A percentile compares a stretch with the other conserved stretches of the same genome.
phyloP scores from a whole-genome alignment of 176 grass and related monocot genomes.

The Oryza australiensis region DNA sequence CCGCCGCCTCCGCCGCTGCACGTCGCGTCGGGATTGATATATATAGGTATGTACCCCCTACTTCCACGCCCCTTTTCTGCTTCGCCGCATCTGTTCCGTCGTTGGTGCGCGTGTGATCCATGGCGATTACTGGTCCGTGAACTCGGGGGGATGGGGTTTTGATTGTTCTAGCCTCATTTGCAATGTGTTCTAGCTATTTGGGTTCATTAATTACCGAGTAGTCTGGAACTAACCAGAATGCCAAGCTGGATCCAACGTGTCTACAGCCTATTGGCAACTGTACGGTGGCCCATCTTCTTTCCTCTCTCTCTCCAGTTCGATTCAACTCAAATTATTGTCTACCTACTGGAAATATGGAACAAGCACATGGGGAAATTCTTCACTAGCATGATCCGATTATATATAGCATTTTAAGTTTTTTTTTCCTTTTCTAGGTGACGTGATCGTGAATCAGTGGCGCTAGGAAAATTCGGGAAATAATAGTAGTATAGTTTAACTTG shows the following conservation, averaged over 20 bases:
- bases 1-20: too few species aligned
- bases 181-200: neutral
- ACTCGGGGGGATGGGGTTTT: neutral
- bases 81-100: neutral
- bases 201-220: neutral
- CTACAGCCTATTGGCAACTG: neutral
- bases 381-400: neutral
- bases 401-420: neutral
- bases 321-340: neutral
- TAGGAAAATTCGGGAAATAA: neutral
- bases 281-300: neutral
- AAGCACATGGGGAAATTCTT: neutral
- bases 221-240: neutral
- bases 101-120: neutral
- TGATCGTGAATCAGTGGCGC: neutral
- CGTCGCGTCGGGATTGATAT: neutral
- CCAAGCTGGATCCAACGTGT: conserved; percentile 26
- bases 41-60: conserved; percentile 1
- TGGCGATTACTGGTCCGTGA: too few species aligned
- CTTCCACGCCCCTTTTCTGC: too few species aligned
- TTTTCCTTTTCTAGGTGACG: neutral
- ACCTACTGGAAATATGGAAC: neutral
- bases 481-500: too few species aligned
- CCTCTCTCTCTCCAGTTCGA: too few species aligned
- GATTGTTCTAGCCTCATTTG: neutral